Percentiles rank a stretch among this genome's conserved stretches.
Evolutionary conservation across 305 asterid species (phyloP).

Genomic region (Stenogyne calaminthoides): DNA sequence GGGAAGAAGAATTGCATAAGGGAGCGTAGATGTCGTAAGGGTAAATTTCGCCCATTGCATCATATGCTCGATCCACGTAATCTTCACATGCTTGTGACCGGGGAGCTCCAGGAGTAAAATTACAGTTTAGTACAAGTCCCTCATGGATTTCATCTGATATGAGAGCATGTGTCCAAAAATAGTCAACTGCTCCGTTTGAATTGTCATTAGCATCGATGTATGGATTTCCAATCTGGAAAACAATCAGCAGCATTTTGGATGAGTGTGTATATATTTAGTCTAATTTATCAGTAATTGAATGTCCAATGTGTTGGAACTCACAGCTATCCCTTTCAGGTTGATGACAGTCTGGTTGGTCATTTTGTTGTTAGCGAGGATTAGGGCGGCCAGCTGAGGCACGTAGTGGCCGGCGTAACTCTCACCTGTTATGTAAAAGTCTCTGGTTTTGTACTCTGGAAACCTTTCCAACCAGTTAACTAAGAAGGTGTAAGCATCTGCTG

Average conservation of each 20-base stretch:
- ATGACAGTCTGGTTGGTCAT: constrained; percentile 38
- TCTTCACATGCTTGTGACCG: constrained; percentile 38
- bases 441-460: constrained; percentile 64
- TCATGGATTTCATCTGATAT: constrained; percentile 54
- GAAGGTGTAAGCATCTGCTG: constrained; percentile 48
- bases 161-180: constrained; percentile 58
- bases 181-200: too few species aligned
- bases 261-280: background rate
- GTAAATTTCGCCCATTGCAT: constrained; percentile 24
- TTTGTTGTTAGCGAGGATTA: constrained; percentile 54
- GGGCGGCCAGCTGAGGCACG: constrained; percentile 64
- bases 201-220: too few species aligned
- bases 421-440: constrained; percentile 62
- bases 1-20: constrained; percentile 38
- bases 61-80: constrained; percentile 25
- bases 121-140: constrained; percentile 44
- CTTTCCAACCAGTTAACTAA: constrained; percentile 62
- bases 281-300: background rate
- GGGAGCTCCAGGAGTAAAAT: constrained; percentile 43
- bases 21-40: constrained; percentile 56
- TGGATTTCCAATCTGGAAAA: too few species aligned
- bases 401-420: constrained; percentile 77
- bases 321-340: constrained; percentile 55
- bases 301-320: constrained; percentile 24
- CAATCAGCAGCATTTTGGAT: background rate